Evolutionary conservation across 1,284 basidiomycete species (phyloP).

Genomic region (Rhodotorula sp.): DNA sequence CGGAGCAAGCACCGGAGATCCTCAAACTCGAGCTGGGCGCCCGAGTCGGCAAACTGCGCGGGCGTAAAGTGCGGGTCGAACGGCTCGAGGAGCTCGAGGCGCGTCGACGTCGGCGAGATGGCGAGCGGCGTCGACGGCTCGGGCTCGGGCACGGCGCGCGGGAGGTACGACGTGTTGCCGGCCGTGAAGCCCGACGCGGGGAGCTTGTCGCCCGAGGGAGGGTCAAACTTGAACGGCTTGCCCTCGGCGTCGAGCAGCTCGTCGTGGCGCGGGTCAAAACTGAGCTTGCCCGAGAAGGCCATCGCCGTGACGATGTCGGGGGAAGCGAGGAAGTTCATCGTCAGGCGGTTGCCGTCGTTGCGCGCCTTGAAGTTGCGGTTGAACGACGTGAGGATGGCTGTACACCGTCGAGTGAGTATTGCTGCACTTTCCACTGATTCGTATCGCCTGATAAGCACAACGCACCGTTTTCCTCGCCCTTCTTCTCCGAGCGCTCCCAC

Average conservation of each 20-base stretch:
- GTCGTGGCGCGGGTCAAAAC: conserved; percentile 93
- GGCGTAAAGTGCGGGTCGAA: conserved; percentile 73
- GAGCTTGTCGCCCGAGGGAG: conserved; percentile 82
- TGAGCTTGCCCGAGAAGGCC: conserved; percentile 89
- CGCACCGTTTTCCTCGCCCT: conserved; percentile 87
- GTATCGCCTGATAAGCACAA: too few relatives aligned
- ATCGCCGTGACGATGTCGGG: conserved; percentile 93
- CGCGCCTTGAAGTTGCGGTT: conserved; percentile 98
- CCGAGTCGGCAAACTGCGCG: conserved; percentile 56
- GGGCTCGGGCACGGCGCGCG: conserved; percentile 66
- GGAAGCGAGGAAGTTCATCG: conserved; percentile 98
- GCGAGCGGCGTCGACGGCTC: conserved; percentile 72
- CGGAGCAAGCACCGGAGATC: conserved; percentile 71
- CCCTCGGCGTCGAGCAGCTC: conserved; percentile 60
- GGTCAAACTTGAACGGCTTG: conserved; percentile 74
- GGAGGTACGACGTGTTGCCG: conserved; percentile 73
- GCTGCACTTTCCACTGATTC: background rate
- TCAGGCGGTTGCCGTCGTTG: conserved; percentile 92
- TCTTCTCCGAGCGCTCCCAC: conserved; percentile 91
- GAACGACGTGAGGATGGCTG: conserved; percentile 95
- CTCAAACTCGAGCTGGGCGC: conserved; percentile 72
- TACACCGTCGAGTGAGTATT: background rate
- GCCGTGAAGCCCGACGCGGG: conserved; percentile 79
- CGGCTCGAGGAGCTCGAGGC: conserved; percentile 84
- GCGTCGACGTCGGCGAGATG: conserved; percentile 75